These are phyloP conservation scores for Cercophora samala DNA, from an alignment of 495 filamentous ascomycete genomes.

Conservation along the genomic window DNA sequence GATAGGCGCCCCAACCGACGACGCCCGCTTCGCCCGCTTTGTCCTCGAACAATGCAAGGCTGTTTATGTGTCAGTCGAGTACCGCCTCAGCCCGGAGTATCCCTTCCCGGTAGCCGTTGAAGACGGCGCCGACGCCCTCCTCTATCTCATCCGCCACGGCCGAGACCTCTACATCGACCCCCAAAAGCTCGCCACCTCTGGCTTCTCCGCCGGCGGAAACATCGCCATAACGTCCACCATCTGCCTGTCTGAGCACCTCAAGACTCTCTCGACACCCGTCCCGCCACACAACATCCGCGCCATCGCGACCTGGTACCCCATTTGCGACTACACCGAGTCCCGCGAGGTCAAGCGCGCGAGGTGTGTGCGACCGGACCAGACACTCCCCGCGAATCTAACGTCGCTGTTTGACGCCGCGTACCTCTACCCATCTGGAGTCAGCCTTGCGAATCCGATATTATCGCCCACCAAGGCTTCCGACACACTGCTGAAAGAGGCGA, in stretches of 20 bases:
- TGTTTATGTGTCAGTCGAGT: conserved; percentile 66
- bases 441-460: conserved; percentile 36
- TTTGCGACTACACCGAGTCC: conserved; percentile 74
- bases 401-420: conserved; percentile 85
- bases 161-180: conserved; percentile 46
- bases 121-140: conserved; percentile 67
- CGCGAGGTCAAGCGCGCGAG: conserved; percentile 67
- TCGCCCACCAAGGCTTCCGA: conserved; percentile 42
- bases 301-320: conserved; percentile 75
- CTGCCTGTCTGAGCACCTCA: conserved; percentile 49
- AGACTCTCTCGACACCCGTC: conserved; percentile 12
- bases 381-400: conserved; percentile 70
- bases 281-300: conserved; percentile 37
- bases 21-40: conserved; percentile 63
- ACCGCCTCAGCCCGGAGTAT: conserved; percentile 72
- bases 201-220: conserved; percentile 88
- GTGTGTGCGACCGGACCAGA: conserved; percentile 63
- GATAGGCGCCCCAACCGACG: conserved; percentile 65
- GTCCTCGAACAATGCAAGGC: conserved; percentile 53
- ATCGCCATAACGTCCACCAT: conserved; percentile 77
- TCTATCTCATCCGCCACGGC: conserved; percentile 62
- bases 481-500: conserved; percentile 39
- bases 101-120: conserved; percentile 76
- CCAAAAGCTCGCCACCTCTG: conserved; percentile 62
- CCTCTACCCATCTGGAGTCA: conserved; percentile 50